Conservation (phyloP, 169 alveolate species). For the Cryptosporidium tyzzeri region DNA sequence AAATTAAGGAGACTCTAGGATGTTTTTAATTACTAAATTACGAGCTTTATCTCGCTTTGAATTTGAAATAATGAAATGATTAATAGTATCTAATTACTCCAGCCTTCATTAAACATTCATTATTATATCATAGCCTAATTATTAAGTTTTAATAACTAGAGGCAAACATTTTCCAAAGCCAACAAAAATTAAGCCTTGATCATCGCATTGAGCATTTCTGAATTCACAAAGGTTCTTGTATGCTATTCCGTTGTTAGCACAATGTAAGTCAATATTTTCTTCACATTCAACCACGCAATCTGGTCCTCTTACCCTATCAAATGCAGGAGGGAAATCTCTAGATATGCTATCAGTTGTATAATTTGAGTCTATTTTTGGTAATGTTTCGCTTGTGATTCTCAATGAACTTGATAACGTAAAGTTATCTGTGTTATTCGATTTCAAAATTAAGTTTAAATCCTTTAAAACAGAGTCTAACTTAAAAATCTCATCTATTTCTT, state of each 20-base stretch:
- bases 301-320: slow-evolving; percentile 57
- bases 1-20: background rate
- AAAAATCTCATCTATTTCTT: background rate
- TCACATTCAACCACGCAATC: slow-evolving; percentile 28
- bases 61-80: background rate
- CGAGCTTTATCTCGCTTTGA: background rate
- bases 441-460: background rate
- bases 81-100: too few relatives aligned
- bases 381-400: background rate
- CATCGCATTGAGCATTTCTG: slow-evolving; percentile 70
- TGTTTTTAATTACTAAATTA: background rate
- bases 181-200: slow-evolving; percentile 24
- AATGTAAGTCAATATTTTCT: background rate
- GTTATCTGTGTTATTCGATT: background rate
- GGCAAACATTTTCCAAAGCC: slow-evolving; percentile 44
- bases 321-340: slow-evolving; percentile 50
- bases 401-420: background rate
- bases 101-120: background rate
- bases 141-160: background rate
- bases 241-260: slow-evolving; percentile 45
- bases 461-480: background rate
- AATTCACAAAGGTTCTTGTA: slow-evolving; percentile 66
- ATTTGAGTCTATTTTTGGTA: background rate
- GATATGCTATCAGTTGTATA: background rate
- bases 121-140: background rate